These are phyloP conservation scores for Erythrobasidium hasegawianum DNA, from an alignment of 1,284 basidiomycete genomes.

Conservation along the genomic window DNA sequence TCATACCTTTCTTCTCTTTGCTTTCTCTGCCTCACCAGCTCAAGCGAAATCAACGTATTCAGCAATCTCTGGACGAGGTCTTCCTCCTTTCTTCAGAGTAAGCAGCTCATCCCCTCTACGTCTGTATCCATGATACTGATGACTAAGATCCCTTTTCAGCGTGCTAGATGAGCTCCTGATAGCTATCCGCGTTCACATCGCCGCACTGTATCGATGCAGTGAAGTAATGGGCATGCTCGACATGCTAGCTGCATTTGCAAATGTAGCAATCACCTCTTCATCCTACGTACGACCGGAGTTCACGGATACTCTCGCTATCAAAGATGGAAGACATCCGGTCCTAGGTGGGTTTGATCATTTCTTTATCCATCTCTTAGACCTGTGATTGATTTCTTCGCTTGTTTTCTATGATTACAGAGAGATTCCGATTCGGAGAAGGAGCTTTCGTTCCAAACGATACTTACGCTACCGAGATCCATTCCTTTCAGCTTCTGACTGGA, in stretches of 20 bases:
- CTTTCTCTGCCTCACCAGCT: constrained; percentile 24
- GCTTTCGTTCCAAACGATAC: constrained; percentile 71
- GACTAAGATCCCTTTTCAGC: constrained; percentile 11
- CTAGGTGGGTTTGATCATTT: constrained; percentile 59
- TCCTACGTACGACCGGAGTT: constrained; percentile 40
- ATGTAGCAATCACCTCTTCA: constrained; percentile 63
- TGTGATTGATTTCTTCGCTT: background rate
- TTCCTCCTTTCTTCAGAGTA: constrained; percentile 34
- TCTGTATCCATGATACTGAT: constrained; percentile 24
- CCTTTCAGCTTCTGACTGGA: constrained; percentile 69
- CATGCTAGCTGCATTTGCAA: constrained; percentile 72
- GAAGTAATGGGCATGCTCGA: constrained; percentile 70
- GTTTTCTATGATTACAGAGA: background rate
- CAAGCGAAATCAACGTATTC: constrained; percentile 44
- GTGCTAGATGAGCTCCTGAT: constrained; percentile 44
- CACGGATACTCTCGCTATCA: constrained; percentile 63
- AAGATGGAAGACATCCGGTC: constrained; percentile 56
- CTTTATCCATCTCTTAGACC: no score
- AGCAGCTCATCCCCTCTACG: background rate
- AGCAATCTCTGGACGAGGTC: constrained; percentile 44
- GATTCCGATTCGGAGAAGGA: constrained; percentile 52
- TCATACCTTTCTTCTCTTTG: no score
- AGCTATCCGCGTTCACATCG: constrained; percentile 40
- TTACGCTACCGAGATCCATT: constrained; percentile 71
- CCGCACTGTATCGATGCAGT: constrained; percentile 42